Conservation (phyloP, 352 stramenopile species). For the Pythium coloratum region DNA sequence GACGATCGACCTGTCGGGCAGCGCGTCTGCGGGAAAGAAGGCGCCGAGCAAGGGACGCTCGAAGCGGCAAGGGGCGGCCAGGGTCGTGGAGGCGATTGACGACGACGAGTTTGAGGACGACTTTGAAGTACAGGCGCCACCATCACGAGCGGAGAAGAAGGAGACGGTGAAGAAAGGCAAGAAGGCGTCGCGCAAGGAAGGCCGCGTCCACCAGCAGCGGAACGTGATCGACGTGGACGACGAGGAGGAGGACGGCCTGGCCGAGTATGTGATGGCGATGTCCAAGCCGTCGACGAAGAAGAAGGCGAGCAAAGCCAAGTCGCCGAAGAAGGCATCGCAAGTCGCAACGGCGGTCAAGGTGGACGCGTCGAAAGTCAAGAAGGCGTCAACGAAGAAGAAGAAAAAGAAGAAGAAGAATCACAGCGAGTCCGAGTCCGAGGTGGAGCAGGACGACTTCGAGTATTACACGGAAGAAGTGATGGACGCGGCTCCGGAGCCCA, state of each 20-base stretch:
- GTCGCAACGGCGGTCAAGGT: neutral
- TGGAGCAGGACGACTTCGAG: neutral
- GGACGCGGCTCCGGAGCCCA: neutral
- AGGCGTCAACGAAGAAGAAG: slow-evolving; percentile 16
- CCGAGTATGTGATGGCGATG: slow-evolving; percentile 11
- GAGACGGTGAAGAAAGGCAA: slow-evolving; percentile 1
- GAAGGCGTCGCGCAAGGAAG: slow-evolving; percentile 28
- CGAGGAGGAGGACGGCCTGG: slow-evolving; percentile 15
- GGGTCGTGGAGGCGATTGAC: slow-evolving; percentile 12
- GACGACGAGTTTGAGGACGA: slow-evolving; percentile 19
- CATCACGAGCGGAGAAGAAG: neutral
- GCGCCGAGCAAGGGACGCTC: neutral
- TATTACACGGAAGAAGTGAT: neutral
- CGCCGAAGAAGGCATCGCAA: neutral
- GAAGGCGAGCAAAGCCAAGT: neutral
- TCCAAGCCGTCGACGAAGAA: neutral
- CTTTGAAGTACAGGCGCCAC: slow-evolving; percentile 13
- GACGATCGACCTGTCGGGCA: slow-evolving; percentile 9
- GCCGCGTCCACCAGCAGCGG: slow-evolving; percentile 11
- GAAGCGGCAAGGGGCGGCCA: neutral
- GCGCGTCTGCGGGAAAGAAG: slow-evolving; percentile 1
- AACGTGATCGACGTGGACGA: slow-evolving; percentile 17
- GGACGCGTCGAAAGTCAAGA: slow-evolving; percentile 1
- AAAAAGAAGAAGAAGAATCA: slow-evolving; percentile 14
- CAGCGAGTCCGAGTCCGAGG: neutral